Base-by-base conservation (phyloP, 768 basidiomycete species). In the Suillus paluster region DNA sequence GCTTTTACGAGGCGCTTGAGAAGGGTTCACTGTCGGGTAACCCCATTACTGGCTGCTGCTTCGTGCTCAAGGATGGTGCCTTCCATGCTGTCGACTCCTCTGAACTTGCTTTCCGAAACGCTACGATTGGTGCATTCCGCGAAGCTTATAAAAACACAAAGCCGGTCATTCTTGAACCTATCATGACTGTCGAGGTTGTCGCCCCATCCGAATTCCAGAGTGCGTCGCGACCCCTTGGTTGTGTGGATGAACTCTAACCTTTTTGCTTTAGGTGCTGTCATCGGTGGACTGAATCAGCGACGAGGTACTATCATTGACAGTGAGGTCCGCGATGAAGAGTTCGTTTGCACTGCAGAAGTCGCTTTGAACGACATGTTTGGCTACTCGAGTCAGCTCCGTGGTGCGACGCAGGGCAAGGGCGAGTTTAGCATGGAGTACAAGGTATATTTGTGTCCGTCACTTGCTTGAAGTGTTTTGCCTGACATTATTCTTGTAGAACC, bases 361-460 rank as follows among this genome's bases (percentile, higher is more conserved):
- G 89, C 94, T 9, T 75, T 99, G 76, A 97, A 95, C 75, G 97
- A 99, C 68, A 99, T 99, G 97, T 99, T 99, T 72, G 93, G 94
- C 19, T 98, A 98, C 74, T 96, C 95, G 41, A 94, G 89, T 69
- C 91, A 94, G 68, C 81, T 99, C 49, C 87, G 97, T 61, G 97
- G 97, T 4, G 88, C 86, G 61, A 99, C 97, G 0, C 97, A 99
- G 78, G 97, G 97, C 70, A 99, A 99, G 81, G 95, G 95, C 68
- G 89, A 91, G 79, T 91, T 89, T 65, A 88, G 84, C 68, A 91
- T 89, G 88, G 88, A 88, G 67, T 88, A 87, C 71, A 92, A 92
- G 83, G 89, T 87, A 68, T 60, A 79, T 75, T n/a, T 34, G 27
- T 52, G n/a, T 11, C 57, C 48, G 57, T 36, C 54, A 58, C 8